phyloP scores from a whole-genome alignment of 768 basidiomycete species.

The Auriculariales sp. region DNA sequence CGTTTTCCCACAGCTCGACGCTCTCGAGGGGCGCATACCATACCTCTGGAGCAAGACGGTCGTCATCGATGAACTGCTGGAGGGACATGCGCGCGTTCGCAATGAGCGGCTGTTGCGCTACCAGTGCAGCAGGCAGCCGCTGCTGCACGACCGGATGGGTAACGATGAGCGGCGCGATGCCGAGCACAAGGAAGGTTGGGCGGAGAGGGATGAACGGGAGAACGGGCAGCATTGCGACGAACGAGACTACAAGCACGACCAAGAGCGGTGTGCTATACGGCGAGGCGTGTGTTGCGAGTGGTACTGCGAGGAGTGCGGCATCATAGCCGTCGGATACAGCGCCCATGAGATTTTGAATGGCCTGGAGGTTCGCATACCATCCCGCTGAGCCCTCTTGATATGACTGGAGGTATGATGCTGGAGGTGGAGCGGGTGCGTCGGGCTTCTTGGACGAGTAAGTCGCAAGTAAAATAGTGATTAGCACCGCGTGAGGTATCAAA shows the following conservation, averaged over 20 bases:
- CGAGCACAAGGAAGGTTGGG: conserved; percentile 18
- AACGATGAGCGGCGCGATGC: conserved; percentile 34
- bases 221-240: conserved; percentile 19
- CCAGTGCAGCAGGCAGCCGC: conserved; percentile 18
- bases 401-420: conserved; percentile 13
- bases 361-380: conserved; percentile 81
- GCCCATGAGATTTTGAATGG: conserved; percentile 86
- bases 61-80: conserved; percentile 40
- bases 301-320: conserved; percentile 31
- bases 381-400: conserved; percentile 52
- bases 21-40: conserved; percentile 52
- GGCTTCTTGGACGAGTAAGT: conserved; percentile 24
- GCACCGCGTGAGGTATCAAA: conserved; percentile 45
- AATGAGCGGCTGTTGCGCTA: conserved; percentile 17
- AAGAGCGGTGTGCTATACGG: conserved; percentile 42
- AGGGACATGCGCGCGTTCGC: conserved; percentile 10
- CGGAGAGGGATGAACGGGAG: conserved; percentile 20
- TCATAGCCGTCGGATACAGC: conserved; percentile 54
- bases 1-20: conserved; percentile 74
- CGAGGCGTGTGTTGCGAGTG: conserved; percentile 35
- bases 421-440: conserved; percentile 18
- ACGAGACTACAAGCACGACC: conserved; percentile 28
- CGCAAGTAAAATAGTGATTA: conserved; percentile 53
- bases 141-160: conserved; percentile 33
- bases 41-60: conserved; percentile 43